Percentiles rank a stretch among this genome's conserved stretches.
These are phyloP conservation scores for Sporothrix sp. DNA, from an alignment of 2,329 filamentous ascomycete genomes.

Conservation along the genomic window DNA sequence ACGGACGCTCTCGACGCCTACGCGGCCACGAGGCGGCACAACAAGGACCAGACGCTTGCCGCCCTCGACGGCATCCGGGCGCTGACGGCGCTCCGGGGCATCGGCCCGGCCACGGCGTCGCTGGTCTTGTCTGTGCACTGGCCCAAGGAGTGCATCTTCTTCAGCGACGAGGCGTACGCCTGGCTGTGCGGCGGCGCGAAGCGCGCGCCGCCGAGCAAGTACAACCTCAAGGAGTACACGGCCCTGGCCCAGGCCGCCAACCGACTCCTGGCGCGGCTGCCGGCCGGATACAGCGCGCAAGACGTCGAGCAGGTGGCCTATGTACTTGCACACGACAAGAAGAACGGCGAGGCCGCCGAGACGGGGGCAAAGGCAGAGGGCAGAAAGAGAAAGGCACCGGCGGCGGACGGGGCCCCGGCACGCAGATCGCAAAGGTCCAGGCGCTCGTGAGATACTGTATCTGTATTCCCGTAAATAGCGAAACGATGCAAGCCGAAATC, in stretches of 20 bases:
- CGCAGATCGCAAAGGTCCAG: neutral
- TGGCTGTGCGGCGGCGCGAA: constrained; percentile 54
- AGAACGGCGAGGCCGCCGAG: neutral
- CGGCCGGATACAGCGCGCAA: constrained; percentile 29
- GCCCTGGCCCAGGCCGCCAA: constrained; percentile 38
- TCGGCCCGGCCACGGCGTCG: constrained; percentile 72
- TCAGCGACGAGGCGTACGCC: constrained; percentile 68
- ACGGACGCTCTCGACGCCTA: constrained; percentile 36
- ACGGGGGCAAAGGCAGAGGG: neutral
- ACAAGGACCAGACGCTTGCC: too few relatives aligned
- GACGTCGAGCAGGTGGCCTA: constrained; percentile 63
- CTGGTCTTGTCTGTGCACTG: constrained; percentile 59
- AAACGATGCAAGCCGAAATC: too few relatives aligned
- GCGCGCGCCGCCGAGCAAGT: constrained; percentile 49
- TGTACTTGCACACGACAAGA: constrained; percentile 41
- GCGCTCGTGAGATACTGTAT: neutral
- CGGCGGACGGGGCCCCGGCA: neutral
- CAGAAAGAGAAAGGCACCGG: neutral
- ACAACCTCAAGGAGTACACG: constrained; percentile 59
- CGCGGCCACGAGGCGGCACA: too few relatives aligned
- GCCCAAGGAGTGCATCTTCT: constrained; percentile 55
- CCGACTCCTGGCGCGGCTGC: constrained; percentile 37
- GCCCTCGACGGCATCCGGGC: constrained; percentile 37
- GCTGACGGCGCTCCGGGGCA: constrained; percentile 55
- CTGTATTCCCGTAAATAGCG: too few relatives aligned